phyloP scores from a whole-genome alignment of 2,329 filamentous ascomycete species.

The Hymenoscyphus infarciens region DNA sequence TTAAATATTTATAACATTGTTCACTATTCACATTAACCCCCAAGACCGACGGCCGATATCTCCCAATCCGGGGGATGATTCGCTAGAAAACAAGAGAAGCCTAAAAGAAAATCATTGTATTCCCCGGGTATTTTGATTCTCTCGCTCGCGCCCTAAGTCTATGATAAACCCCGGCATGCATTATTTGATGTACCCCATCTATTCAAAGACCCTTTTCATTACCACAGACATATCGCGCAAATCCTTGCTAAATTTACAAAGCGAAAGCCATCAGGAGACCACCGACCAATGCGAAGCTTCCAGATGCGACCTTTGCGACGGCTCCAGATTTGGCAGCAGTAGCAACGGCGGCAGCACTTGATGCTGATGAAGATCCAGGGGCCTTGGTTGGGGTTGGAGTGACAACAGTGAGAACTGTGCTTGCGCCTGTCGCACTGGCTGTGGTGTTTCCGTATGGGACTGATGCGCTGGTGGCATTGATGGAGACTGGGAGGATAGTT shows the following conservation, averaged over 20 bases:
- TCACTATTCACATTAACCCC: constrained; percentile 1
- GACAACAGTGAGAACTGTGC: constrained; percentile 14
- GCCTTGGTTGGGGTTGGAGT: constrained; percentile 8
- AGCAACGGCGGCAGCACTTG: neutral
- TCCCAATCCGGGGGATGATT: neutral
- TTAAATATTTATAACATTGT: neutral
- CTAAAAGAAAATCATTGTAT: neutral
- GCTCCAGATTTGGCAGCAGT: constrained; percentile 31
- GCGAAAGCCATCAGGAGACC: constrained; percentile 27
- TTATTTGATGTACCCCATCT: neutral
- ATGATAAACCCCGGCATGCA: neutral
- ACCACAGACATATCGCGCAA: neutral
- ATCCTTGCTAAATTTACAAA: constrained; percentile 20
- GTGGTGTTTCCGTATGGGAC: constrained; percentile 9
- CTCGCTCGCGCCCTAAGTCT: neutral
- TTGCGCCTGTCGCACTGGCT: constrained; percentile 45
- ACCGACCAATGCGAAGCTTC: constrained; percentile 24
- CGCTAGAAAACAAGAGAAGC: neutral
- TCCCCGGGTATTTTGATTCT: neutral
- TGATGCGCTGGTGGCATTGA: constrained; percentile 5
- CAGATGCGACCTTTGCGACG: constrained; percentile 17
- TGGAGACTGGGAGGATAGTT: constrained; percentile 7
- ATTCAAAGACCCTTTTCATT: neutral
- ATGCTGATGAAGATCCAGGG: constrained; percentile 7
- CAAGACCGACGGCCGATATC: neutral